phyloP scores from a whole-genome alignment of 139 green algal genomes.

The Zygnema cylindricum region DNA sequence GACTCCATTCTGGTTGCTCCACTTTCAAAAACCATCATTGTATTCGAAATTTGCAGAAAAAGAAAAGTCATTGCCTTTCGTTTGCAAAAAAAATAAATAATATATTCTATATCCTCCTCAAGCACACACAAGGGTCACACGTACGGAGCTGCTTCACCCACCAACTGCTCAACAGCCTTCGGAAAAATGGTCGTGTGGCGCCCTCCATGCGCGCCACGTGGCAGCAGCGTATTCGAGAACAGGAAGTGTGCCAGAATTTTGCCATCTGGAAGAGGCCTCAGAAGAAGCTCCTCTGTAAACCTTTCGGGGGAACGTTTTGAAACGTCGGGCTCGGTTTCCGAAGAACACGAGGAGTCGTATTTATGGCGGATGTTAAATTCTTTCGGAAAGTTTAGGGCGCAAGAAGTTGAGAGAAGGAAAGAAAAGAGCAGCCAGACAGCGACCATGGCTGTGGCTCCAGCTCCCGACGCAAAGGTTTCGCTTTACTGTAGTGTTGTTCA shows the following conservation, averaged over 20 bases:
- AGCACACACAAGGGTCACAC: no score
- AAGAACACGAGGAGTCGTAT: background rate
- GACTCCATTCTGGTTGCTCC: no score
- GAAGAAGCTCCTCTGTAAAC: conserved; percentile 45
- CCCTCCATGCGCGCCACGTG: background rate
- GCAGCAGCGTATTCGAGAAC: conserved; percentile 2
- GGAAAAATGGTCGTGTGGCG: conserved; percentile 26
- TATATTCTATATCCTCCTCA: no score
- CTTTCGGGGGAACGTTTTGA: no score
- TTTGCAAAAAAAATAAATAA: no score
- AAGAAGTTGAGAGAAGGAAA: no score
- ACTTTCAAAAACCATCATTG: no score
- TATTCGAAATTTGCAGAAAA: no score
- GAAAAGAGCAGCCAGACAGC: no score
- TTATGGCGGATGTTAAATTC: background rate
- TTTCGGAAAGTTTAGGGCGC: background rate
- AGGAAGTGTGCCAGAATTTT: conserved; percentile 48
- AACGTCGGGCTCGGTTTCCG: no score
- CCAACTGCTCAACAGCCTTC: conserved; percentile 54
- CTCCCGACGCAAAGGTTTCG: background rate
- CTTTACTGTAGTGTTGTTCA: background rate
- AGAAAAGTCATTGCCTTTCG: no score
- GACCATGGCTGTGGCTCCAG: background rate
- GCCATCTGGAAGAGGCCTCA: conserved; percentile 45
- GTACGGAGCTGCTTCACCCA: background rate